These are phyloP conservation scores for Lanmaoa rubissima DNA, from an alignment of 768 basidiomycete species.

Conservation along the genomic window DNA sequence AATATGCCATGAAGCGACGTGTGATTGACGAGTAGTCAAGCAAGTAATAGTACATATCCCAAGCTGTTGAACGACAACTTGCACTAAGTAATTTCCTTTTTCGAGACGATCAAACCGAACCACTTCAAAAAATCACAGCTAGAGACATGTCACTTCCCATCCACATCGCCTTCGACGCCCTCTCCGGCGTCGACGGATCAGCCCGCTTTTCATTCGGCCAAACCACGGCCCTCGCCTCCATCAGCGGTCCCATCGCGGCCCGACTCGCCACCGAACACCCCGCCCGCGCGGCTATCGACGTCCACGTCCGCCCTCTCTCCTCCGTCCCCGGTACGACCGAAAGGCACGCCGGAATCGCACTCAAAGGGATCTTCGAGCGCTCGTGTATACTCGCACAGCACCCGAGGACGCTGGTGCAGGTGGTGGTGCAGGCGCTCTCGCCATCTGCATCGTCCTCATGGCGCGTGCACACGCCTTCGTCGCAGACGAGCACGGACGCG, in stretches of 20 bases:
- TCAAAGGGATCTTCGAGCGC: slow-evolving; percentile 59
- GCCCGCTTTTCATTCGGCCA: slow-evolving; percentile 53
- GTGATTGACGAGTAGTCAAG: too few species aligned
- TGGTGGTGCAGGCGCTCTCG: slow-evolving; percentile 67
- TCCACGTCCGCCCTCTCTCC: slow-evolving; percentile 66
- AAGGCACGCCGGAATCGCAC: slow-evolving; percentile 52
- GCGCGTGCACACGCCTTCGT: neutral
- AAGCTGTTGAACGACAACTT: too few species aligned
- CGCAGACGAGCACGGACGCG: neutral
- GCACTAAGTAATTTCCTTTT: too few species aligned
- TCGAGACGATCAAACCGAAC: too few species aligned
- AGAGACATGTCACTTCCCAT: slow-evolving; percentile 6
- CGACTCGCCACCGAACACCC: slow-evolving; percentile 67
- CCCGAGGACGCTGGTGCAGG: slow-evolving; percentile 72
- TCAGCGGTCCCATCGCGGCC: slow-evolving; percentile 81
- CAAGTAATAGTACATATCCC: too few species aligned
- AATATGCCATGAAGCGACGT: too few species aligned
- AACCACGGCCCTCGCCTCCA: slow-evolving; percentile 56
- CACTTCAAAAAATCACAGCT: too few species aligned
- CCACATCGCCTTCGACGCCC: slow-evolving; percentile 50
- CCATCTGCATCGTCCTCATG: neutral
- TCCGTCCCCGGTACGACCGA: slow-evolving; percentile 68
- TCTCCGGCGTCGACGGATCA: slow-evolving; percentile 76
- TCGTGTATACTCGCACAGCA: slow-evolving; percentile 62
- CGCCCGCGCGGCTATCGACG: slow-evolving; percentile 72